Conservation (phyloP, 306 rosid genomes). For the Cicer bijugum region DNA sequence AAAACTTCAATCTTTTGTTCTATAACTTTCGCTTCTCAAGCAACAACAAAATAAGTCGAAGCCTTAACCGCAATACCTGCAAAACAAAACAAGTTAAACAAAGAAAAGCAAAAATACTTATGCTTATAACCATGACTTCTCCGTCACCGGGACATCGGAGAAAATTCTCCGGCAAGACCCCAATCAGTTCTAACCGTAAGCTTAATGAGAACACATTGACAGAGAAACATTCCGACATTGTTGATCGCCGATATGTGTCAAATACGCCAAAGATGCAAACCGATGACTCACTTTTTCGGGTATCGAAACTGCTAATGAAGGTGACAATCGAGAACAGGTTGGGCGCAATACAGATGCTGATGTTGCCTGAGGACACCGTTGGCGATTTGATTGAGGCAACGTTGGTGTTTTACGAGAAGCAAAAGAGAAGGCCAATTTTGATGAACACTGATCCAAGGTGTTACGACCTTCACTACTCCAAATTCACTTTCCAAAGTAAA, state of each 20-base stretch:
- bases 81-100: neutral
- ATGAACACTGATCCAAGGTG: conserved; percentile 50
- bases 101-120: conserved; percentile 37
- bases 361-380: conserved; percentile 55
- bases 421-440: conserved; percentile 65
- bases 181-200: neutral
- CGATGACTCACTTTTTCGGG: neutral
- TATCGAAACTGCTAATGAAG: conserved; percentile 55
- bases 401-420: conserved; percentile 51
- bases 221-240: conserved; percentile 33
- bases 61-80: conserved; percentile 12
- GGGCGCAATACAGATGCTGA: conserved; percentile 61
- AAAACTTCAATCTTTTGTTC: neutral
- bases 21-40: conserved; percentile 3
- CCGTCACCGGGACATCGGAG: conserved; percentile 41
- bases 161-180: conserved; percentile 38
- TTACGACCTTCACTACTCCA: conserved; percentile 67
- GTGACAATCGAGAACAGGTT: conserved; percentile 61
- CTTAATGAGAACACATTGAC: neutral
- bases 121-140: conserved; percentile 48
- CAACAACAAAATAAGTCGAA: neutral
- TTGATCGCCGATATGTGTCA: conserved; percentile 35
- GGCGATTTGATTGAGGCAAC: conserved; percentile 54
- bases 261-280: neutral
- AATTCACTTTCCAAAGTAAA: conserved; percentile 60